phyloP scores from a whole-genome alignment of 2,329 filamentous ascomycete genomes.

The Pseudogymnoascus sp. region DNA sequence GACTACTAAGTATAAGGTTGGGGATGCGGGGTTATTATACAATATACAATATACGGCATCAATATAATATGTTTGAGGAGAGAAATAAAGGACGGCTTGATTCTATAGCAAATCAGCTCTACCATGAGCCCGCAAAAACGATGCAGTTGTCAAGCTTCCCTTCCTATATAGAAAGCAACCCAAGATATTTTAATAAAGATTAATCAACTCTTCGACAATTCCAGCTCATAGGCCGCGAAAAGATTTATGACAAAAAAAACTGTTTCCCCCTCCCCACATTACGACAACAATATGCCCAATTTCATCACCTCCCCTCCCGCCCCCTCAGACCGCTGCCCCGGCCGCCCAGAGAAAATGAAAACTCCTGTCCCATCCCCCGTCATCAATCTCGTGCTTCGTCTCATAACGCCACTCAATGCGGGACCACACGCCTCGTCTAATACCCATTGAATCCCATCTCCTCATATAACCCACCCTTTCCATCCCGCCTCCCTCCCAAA shows the following conservation, averaged over 20 bases:
- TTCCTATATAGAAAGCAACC: too few species aligned
- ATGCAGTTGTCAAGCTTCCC: too few species aligned
- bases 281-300: neutral
- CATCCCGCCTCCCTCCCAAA: neutral
- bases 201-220: too few species aligned
- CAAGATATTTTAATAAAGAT: too few species aligned
- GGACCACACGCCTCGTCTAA: neutral
- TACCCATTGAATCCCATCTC: neutral
- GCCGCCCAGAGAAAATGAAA: neutral
- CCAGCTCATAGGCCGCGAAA: too few species aligned
- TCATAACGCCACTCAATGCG: neutral
- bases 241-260: too few species aligned
- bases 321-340: neutral
- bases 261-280: too few species aligned
- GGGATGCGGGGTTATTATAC: neutral
- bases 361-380: neutral
- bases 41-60: too few species aligned
- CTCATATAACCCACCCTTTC: neutral
- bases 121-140: too few species aligned
- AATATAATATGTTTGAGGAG: too few species aligned
- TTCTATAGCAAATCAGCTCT: too few species aligned
- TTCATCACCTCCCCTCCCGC: neutral
- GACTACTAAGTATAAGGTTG: neutral
- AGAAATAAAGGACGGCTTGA: neutral
- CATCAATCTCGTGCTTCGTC: neutral